phyloP scores from a whole-genome alignment of 1,139 yeast genomes.

The Blastobotrys ciferrii region DNA sequence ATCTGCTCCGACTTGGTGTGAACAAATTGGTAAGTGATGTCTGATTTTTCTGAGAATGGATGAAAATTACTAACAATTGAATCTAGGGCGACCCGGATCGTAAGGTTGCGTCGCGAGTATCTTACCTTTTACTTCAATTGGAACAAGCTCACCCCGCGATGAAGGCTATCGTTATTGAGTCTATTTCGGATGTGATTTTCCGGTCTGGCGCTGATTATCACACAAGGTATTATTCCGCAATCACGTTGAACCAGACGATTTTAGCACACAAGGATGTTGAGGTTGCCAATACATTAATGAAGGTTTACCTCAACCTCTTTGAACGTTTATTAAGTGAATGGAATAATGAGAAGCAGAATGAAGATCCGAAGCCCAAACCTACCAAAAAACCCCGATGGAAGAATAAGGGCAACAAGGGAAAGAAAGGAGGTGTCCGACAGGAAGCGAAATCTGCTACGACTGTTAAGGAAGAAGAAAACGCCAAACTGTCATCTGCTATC shows the following conservation, averaged over 20 bases:
- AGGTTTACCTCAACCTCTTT: conserved; percentile 81
- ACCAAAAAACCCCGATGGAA: conserved; percentile 45
- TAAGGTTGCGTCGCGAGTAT: conserved; percentile 86
- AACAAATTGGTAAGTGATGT: conserved; percentile 56
- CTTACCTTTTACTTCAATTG: conserved; percentile 72
- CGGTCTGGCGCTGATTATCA: conserved; percentile 79
- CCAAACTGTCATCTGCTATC: conserved; percentile 84
- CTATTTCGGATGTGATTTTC: conserved; percentile 78
- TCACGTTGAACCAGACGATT: conserved; percentile 91
- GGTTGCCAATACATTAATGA: conserved; percentile 77
- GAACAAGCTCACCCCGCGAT: conserved; percentile 96
- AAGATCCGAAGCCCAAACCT: conserved; percentile 39
- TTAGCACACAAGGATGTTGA: conserved; percentile 71
- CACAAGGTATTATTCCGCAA: conserved; percentile 80
- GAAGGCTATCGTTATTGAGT: conserved; percentile 76
- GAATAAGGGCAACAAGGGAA: conserved; percentile 45
- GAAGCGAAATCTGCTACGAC: conserved; percentile 67
- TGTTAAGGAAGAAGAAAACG: conserved; percentile 75
- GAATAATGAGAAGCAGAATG: conserved; percentile 46
- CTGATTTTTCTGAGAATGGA: neutral
- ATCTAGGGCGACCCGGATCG: conserved; percentile 76
- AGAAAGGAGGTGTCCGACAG: conserved; percentile 75
- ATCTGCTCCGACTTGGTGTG: conserved; percentile 81
- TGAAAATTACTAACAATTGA: neutral
- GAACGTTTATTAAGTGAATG: conserved; percentile 76